Conservation (phyloP, 257 asterid genomes). For the Primulina huaijiensis region DNA sequence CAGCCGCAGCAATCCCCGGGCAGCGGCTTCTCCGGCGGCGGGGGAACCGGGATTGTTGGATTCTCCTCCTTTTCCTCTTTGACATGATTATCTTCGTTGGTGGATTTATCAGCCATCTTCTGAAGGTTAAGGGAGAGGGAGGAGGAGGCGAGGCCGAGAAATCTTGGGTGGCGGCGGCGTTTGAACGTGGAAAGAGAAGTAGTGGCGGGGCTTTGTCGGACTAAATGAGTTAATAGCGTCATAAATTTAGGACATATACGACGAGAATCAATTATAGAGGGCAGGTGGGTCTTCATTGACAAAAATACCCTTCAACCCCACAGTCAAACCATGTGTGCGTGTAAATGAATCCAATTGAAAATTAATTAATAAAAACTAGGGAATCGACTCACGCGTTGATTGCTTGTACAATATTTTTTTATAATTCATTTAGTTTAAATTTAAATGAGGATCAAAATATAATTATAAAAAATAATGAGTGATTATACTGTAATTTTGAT, state of each 20-base stretch:
- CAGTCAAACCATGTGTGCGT: neutral
- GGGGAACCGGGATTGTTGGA: conserved; percentile 35
- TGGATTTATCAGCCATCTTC: neutral
- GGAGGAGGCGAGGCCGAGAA: neutral
- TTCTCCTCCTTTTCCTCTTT: conserved; percentile 32
- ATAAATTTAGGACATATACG: neutral
- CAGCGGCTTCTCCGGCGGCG: conserved; percentile 81
- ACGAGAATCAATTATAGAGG: neutral
- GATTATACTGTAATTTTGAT: no score
- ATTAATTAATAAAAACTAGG: no score
- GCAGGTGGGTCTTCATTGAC: no score
- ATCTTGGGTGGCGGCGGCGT: neutral
- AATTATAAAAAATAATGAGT: no score
- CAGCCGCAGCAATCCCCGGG: conserved; percentile 83
- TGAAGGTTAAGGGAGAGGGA: neutral
- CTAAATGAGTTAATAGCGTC: neutral
- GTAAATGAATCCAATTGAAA: no score
- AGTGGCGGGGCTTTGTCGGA: neutral
- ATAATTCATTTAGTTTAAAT: no score
- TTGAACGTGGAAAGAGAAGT: neutral
- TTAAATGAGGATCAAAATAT: no score
- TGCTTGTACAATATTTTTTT: no score
- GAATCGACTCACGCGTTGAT: no score
- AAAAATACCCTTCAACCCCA: neutral
- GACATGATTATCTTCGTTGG: neutral